Conservation (phyloP, 2,329 filamentous ascomycete genomes). For the Macrophomina tecta region DNA sequence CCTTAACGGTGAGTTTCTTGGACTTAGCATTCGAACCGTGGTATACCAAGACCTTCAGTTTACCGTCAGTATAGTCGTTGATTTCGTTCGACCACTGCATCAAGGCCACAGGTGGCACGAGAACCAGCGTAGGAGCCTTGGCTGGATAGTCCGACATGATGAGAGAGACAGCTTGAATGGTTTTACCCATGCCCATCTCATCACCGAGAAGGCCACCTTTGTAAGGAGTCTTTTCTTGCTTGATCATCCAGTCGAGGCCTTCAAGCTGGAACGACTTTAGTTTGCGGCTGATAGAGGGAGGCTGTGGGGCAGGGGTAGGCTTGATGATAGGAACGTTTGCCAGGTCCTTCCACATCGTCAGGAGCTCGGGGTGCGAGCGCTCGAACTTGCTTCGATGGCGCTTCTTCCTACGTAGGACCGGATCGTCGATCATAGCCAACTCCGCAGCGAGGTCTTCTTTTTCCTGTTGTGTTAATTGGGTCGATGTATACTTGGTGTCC, state of each 20-base stretch:
- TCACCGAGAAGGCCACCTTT: conserved; percentile 91
- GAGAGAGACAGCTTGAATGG: conserved; percentile 94
- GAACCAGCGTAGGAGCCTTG: conserved; percentile 80
- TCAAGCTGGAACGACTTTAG: conserved; percentile 94
- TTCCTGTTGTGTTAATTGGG: background rate
- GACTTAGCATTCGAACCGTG: conserved; percentile 86
- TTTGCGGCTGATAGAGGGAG: conserved; percentile 76
- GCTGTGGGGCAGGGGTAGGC: conserved; percentile 70
- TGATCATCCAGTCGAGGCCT: conserved; percentile 91
- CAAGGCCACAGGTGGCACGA: conserved; percentile 89
- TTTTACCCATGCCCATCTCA: conserved; percentile 99
- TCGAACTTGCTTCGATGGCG: conserved; percentile 69
- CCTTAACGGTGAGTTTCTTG: conserved; percentile 75
- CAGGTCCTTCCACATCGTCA: conserved; percentile 84
- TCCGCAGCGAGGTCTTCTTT: background rate
- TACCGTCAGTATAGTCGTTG: conserved; percentile 77
- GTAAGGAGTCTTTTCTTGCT: conserved; percentile 84
- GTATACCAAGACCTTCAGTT: conserved; percentile 86
- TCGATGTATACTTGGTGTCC: background rate
- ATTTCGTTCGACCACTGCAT: conserved; percentile 84
- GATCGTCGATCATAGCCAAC: background rate
- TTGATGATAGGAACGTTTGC: conserved; percentile 71
- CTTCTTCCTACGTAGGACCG: background rate
- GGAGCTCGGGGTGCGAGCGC: conserved; percentile 75
- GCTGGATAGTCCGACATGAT: conserved; percentile 97